phyloP scores from a whole-genome alignment of 139 green algal species.

The Tetradesmus lagerheimii region DNA sequence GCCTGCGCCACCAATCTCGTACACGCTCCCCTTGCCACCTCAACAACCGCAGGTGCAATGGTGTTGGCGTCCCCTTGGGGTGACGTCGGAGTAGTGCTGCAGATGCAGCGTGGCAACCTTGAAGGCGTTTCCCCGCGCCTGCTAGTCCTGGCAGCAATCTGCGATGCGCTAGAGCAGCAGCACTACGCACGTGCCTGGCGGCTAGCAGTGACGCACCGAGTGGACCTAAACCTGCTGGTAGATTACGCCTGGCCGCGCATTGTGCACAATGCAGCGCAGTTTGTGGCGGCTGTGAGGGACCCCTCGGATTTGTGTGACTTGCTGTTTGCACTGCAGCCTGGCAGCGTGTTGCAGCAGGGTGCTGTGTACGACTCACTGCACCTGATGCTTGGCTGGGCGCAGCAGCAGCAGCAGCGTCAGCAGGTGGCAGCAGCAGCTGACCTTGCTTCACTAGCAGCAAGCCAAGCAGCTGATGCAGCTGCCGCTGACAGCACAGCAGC shows the following conservation, averaged over 20 bases:
- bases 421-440: background rate
- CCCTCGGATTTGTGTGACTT: slow-evolving; percentile 85
- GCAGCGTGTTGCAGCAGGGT: slow-evolving; percentile 59
- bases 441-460: background rate
- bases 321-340: slow-evolving; percentile 72
- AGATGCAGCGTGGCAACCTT: slow-evolving; percentile 96
- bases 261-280: slow-evolving; percentile 58
- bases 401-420: background rate
- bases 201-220: slow-evolving; percentile 69
- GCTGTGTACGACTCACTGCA: slow-evolving; percentile 75
- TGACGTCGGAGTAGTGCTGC: slow-evolving; percentile 66
- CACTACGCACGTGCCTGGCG: slow-evolving; percentile 73
- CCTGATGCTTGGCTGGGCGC: slow-evolving; percentile 11
- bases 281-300: slow-evolving; percentile 66
- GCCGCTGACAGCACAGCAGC: background rate
- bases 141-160: slow-evolving; percentile 85
- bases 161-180: slow-evolving; percentile 57
- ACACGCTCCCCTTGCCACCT: background rate
- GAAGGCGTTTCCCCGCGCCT: slow-evolving; percentile 85
- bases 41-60: slow-evolving; percentile 29
- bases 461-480: background rate
- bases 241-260: slow-evolving; percentile 90
- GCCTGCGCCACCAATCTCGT: background rate
- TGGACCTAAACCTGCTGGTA: slow-evolving; percentile 96
- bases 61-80: slow-evolving; percentile 51